Base-by-base conservation (phyloP, 257 asterid genomes). In the Ophiorrhiza pumila region DNA sequence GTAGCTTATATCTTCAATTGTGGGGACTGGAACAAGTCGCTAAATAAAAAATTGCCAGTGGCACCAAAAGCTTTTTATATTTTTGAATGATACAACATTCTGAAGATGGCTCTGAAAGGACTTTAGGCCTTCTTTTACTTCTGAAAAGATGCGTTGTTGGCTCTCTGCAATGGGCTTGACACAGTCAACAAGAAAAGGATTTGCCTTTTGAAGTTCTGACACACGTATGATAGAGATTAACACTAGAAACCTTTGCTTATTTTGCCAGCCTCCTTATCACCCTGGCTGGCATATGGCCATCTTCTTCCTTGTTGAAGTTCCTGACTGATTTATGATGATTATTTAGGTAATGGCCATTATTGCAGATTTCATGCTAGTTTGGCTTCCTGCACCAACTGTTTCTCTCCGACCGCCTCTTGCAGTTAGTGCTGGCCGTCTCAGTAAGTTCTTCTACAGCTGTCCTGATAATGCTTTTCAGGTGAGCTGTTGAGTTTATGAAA, bases 381-480 rank as follows among this genome's bases (percentile, higher is more conserved):
- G 97, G 97, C 90, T 94, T 65, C 98, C 98, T 29, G 97, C 98
- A 18, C 98, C 98, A 13, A 94, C 98, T 22, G 96, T 94, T 79
- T 81, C 92, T 69, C 95, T 94, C 67, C 87, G 92, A 55, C 87
- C 92, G 18, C 73, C 97, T 62, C 86, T 88, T 59, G 93, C 89
- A 1, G 49, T 59, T 53, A 75, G 81, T 50, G 94, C 94, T 61
- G 96, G 94, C 50, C 85, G 83, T 73, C 81, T 94, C 70, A 87
- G 69, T 57, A 91, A 86, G 81, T 84, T 89, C 91, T 94, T 94
- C 84, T 83, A 91, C 57, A 83, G 91, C 46, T 94, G 98, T 78
- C 98, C 98, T 0, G 98, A 91, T 74, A 91, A 94, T 78, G 98
- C 98, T 22, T 94, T 94, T 79, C 98, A 94, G 98, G 98, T 93